A percentile compares a stretch with the other conserved stretches of the same genome.
These are phyloP conservation scores for Niveomyces coronatus DNA, from an alignment of 2,329 filamentous ascomycete genomes.

Conservation along the genomic window DNA sequence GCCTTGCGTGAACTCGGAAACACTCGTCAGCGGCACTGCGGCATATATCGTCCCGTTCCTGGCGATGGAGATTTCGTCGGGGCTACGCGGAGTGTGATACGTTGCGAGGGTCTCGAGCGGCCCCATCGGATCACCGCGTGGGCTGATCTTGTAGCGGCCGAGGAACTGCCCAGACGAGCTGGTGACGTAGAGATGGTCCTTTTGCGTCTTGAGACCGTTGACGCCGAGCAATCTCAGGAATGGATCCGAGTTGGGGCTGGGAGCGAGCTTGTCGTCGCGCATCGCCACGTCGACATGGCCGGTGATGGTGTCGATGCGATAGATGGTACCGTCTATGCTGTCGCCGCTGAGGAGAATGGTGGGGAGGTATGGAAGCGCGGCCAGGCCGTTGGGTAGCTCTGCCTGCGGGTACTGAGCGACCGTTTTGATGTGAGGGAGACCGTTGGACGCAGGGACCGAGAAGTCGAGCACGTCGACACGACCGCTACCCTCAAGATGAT, in stretches of 20 bases:
- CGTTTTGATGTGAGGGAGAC: conserved; percentile 3
- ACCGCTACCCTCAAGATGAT: conserved; percentile 2
- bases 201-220: conserved; percentile 13
- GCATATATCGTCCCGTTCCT: conserved; percentile 11
- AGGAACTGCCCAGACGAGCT: conserved; percentile 11
- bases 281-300: conserved; percentile 11
- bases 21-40: conserved; percentile 4
- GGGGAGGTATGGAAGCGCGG: conserved; percentile 9
- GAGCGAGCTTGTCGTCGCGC: conserved; percentile 10
- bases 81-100: conserved; percentile 4
- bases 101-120: conserved; percentile 9
- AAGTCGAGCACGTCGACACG: conserved; percentile 10
- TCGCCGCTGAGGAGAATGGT: conserved; percentile 15
- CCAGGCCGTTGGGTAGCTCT: conserved; percentile 15
- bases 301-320: conserved; percentile 11
- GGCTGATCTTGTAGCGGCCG: conserved; percentile 11
- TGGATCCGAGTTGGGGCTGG: conserved; percentile 1
- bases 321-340: conserved; percentile 12
- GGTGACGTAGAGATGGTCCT: conserved; percentile 15
- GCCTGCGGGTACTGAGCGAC: conserved; percentile 10
- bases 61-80: conserved; percentile 13
- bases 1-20: conserved; percentile 1
- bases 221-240: conserved; percentile 12
- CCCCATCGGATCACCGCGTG: conserved; percentile 1
- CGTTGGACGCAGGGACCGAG: neutral